These are phyloP conservation scores for Centella asiatica DNA, from an alignment of 129 eudicot species.

Conservation along the genomic window DNA sequence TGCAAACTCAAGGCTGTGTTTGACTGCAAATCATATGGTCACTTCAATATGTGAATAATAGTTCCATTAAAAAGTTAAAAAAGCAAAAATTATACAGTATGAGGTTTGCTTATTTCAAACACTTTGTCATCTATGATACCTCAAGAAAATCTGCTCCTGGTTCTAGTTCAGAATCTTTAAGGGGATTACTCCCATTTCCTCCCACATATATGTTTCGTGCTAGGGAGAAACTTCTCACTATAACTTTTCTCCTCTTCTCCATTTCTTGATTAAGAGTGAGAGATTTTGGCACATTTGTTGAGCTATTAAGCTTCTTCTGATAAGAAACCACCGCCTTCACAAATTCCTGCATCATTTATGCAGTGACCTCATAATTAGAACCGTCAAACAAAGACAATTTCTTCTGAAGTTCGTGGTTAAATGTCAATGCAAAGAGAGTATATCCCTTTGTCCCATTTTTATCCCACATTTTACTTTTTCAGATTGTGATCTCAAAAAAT, in stretches of 20 bases:
- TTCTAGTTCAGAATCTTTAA: conserved; percentile 57
- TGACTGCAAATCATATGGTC: conserved; percentile 40
- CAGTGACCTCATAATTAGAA: neutral
- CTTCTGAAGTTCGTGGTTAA: neutral
- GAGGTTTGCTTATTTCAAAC: neutral
- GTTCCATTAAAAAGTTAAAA: neutral
- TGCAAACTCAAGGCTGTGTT: conserved; percentile 74
- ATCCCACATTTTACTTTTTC: too few relatives aligned
- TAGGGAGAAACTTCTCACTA: conserved; percentile 66
- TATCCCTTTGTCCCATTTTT: too few relatives aligned
- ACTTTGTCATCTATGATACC: conserved; percentile 34
- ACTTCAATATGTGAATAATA: neutral
- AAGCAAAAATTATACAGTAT: neutral
- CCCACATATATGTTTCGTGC: conserved; percentile 55
- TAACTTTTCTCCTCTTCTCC: conserved; percentile 57
- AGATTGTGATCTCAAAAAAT: too few relatives aligned
- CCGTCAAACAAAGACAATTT: neutral
- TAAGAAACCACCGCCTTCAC: conserved; percentile 79
- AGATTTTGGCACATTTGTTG: conserved; percentile 29
- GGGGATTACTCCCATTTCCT: conserved; percentile 26
- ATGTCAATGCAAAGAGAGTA: too few relatives aligned
- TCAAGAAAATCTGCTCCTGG: conserved; percentile 79
- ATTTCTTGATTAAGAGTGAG: conserved; percentile 50
- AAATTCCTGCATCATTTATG: conserved; percentile 51
- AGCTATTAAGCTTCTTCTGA: conserved; percentile 51